Evolutionary conservation across 805 yeast genomes (phyloP).

Genomic region (Candida qinlingensis): DNA sequence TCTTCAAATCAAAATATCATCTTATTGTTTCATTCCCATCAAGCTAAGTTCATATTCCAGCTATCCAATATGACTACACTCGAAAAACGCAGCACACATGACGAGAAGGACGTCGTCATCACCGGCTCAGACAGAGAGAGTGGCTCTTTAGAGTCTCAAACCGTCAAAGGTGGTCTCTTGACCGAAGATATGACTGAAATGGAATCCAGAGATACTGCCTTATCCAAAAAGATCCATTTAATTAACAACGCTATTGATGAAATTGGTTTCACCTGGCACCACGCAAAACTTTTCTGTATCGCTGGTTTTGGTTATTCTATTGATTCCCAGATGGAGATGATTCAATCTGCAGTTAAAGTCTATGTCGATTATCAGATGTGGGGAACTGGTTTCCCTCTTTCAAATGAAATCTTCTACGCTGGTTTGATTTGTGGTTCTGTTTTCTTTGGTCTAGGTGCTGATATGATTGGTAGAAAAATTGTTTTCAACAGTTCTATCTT

Average conservation of each 20-base stretch:
- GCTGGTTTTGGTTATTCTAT: constrained; percentile 51
- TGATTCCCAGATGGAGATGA: constrained; percentile 44
- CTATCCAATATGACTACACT: too few species aligned
- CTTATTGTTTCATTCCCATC: too few species aligned
- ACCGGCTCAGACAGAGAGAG: not conserved
- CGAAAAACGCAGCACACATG: not conserved
- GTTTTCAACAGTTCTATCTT: constrained; percentile 45
- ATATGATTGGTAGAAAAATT: constrained; percentile 43
- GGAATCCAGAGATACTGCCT: constrained; percentile 26
- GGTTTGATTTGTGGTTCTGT: constrained; percentile 45
- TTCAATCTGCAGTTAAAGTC: constrained; percentile 40
- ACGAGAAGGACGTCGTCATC: not conserved
- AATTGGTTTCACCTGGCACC: constrained; percentile 55
- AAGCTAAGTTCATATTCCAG: too few species aligned
- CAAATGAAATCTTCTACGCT: constrained; percentile 41
- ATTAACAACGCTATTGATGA: constrained; percentile 54
- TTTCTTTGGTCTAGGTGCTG: constrained; percentile 47
- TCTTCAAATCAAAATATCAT: too few species aligned
- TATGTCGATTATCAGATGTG: constrained; percentile 42
- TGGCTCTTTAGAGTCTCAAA: constrained; percentile 2
- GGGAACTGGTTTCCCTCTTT: constrained; percentile 35
- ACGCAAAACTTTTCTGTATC: constrained; percentile 36
- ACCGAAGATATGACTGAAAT: constrained; percentile 12
- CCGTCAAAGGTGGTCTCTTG: not conserved
- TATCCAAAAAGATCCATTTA: constrained; percentile 34